Conservation (phyloP, 768 basidiomycete species). For the Boletus tylopilopsis region DNA sequence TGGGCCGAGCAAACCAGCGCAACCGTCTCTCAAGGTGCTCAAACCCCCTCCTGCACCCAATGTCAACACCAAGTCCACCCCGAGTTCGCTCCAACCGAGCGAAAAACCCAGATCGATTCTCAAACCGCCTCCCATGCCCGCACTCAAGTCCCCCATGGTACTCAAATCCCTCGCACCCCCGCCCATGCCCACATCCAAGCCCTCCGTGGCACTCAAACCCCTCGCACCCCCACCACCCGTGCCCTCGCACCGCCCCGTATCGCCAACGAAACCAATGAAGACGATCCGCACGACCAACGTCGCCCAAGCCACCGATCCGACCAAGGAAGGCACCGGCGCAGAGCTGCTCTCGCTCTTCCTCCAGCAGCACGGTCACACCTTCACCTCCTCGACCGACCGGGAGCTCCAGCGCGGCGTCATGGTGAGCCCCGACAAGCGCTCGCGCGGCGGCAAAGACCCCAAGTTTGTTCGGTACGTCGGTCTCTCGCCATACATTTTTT, state of each 20-base stretch:
- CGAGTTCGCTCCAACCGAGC: slow-evolving; percentile 2
- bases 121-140: slow-evolving; percentile 24
- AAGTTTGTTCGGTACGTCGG: slow-evolving; percentile 47
- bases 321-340: slow-evolving; percentile 45
- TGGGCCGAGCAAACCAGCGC: slow-evolving; percentile 7
- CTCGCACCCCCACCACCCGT: slow-evolving; percentile 30
- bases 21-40: slow-evolving; percentile 11
- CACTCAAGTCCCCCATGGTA: slow-evolving; percentile 7
- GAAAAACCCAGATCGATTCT: slow-evolving; percentile 24
- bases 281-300: slow-evolving; percentile 52
- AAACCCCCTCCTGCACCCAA: slow-evolving; percentile 13
- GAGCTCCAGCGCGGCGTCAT: slow-evolving; percentile 49
- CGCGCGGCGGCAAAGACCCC: slow-evolving; percentile 38
- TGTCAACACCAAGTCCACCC: background rate
- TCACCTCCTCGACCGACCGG: slow-evolving; percentile 32
- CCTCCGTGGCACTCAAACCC: slow-evolving; percentile 17
- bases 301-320: slow-evolving; percentile 49
- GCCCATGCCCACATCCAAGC: slow-evolving; percentile 17
- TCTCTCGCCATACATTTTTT: background rate
- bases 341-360: slow-evolving; percentile 54
- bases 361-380: slow-evolving; percentile 41
- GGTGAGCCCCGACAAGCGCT: slow-evolving; percentile 56
- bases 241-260: slow-evolving; percentile 11
- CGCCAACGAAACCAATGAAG: slow-evolving; percentile 37
- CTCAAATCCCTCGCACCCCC: slow-evolving; percentile 28